phyloP scores from a whole-genome alignment of 371 early-diverging fungal genomes.

The Syncephalis plumigaleata region DNA sequence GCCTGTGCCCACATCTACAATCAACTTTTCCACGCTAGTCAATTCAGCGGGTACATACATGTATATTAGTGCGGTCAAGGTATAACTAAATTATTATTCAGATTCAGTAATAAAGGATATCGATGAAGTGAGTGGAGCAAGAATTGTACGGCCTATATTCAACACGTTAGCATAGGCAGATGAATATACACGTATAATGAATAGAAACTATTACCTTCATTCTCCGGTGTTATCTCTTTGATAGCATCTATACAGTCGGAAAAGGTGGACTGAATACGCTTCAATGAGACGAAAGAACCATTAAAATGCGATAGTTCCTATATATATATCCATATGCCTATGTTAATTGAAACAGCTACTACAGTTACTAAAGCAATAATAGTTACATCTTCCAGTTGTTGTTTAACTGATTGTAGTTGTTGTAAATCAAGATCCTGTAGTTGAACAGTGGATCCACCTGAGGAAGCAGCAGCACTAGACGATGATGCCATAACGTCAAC shows the following conservation, averaged over 20 bases:
- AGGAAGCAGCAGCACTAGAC: no score
- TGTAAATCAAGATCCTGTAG: conserved; percentile 64
- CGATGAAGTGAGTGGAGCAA: conserved; percentile 6
- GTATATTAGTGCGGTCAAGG: conserved; percentile 48
- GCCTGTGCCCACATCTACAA: conserved; percentile 93
- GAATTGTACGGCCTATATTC: conserved; percentile 3
- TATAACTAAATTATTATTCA: neutral
- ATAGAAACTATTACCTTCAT: neutral
- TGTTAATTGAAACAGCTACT: neutral
- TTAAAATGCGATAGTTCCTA: conserved; percentile 78
- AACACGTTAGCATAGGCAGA: neutral
- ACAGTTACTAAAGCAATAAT: neutral
- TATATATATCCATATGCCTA: neutral
- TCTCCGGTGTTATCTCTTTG: conserved; percentile 1
- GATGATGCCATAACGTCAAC: no score
- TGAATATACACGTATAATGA: neutral
- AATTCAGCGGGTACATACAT: conserved; percentile 87
- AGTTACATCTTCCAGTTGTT: conserved; percentile 67
- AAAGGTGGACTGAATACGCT: conserved; percentile 74
- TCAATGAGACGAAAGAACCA: conserved; percentile 63
- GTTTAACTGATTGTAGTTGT: conserved; percentile 66
- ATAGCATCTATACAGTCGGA: conserved; percentile 53
- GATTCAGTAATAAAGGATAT: conserved; percentile 5
- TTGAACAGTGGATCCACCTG: conserved; percentile 25
- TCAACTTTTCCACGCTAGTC: conserved; percentile 58